Conservation (phyloP, 2,329 filamentous ascomycete genomes). For the Ophiostoma novo-ulmi region DNA sequence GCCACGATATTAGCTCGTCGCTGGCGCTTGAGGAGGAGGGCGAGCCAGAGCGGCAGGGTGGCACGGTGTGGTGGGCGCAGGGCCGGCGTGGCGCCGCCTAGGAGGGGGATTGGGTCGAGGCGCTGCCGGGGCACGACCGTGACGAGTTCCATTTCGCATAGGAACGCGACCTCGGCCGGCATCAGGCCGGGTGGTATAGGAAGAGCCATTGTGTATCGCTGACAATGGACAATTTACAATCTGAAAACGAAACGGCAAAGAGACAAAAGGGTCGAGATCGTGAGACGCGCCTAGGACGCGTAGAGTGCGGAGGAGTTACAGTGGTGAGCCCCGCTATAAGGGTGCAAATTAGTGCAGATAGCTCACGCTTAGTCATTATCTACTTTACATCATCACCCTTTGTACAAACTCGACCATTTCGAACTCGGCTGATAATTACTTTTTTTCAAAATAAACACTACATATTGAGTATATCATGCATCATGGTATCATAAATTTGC, state of each 20-base stretch:
- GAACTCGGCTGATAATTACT: too few species aligned
- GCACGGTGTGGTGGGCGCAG: constrained; percentile 77
- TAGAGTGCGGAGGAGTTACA: not conserved
- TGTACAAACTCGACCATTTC: not conserved
- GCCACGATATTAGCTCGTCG: constrained; percentile 87
- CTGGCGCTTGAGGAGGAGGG: constrained; percentile 89
- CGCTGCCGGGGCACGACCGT: constrained; percentile 88
- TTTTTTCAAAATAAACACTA: not conserved
- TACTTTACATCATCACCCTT: not conserved
- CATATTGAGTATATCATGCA: not conserved
- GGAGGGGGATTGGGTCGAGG: constrained; percentile 76
- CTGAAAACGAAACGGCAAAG: not conserved
- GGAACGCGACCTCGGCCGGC: constrained; percentile 83
- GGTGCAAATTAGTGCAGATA: not conserved
- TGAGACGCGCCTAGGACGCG: not conserved
- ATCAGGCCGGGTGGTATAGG: constrained; percentile 56
- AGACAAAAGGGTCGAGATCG: not conserved
- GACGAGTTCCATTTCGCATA: constrained; percentile 96
- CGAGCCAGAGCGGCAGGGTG: constrained; percentile 85
- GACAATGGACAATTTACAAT: not conserved
- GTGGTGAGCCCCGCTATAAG: not conserved
- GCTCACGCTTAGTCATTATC: not conserved
- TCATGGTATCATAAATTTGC: not conserved
- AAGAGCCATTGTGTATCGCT: constrained; percentile 42
- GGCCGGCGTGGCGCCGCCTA: constrained; percentile 69